Percentiles rank a stretch among this genome's conserved stretches.
phyloP scores from a whole-genome alignment of 208 protist species.

The Leishmania lainsoni region DNA sequence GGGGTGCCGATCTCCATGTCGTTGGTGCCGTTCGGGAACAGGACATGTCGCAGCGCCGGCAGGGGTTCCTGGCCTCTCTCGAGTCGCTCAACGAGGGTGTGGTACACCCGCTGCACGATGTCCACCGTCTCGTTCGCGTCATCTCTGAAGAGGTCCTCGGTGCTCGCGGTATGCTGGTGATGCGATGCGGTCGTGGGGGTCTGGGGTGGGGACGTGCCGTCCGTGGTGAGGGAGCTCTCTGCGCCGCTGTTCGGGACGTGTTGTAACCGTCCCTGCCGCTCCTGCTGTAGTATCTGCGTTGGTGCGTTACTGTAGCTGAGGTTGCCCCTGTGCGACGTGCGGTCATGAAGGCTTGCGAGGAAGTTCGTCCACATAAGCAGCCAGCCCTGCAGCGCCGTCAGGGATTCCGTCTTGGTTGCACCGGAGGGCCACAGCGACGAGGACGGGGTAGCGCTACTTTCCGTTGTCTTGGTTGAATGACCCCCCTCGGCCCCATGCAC shows the following conservation, averaged over 20 bases:
- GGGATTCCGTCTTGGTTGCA: slow-evolving; percentile 29
- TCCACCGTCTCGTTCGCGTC: slow-evolving; percentile 35
- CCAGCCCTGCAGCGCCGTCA: slow-evolving; percentile 51
- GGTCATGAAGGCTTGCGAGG: slow-evolving; percentile 48
- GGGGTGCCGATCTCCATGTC: slow-evolving; percentile 13
- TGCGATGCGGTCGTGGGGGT: slow-evolving; percentile 16
- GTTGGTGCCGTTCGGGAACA: slow-evolving; percentile 39
- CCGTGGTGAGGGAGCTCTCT: slow-evolving; percentile 20
- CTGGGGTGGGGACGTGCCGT: slow-evolving; percentile 30
- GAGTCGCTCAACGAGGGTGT: slow-evolving; percentile 44
- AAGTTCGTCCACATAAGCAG: slow-evolving; percentile 58
- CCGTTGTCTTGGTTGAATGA: not conserved
- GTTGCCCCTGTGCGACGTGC: slow-evolving; percentile 34
- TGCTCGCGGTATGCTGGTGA: slow-evolving; percentile 4
- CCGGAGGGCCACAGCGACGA: slow-evolving; percentile 12
- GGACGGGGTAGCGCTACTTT: not conserved
- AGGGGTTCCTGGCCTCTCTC: slow-evolving; percentile 57
- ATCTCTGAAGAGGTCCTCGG: slow-evolving; percentile 27
- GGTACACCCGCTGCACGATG: slow-evolving; percentile 38
- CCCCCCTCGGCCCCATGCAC: slow-evolving; percentile 14
- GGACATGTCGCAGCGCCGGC: slow-evolving; percentile 32
- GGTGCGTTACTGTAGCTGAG: slow-evolving; percentile 28
- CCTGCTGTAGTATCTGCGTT: slow-evolving; percentile 9
- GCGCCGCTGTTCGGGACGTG: slow-evolving; percentile 9
- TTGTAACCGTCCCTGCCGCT: slow-evolving; percentile 4